phyloP scores from a whole-genome alignment of 257 asterid species.

The Cynanchum wilfordii region DNA sequence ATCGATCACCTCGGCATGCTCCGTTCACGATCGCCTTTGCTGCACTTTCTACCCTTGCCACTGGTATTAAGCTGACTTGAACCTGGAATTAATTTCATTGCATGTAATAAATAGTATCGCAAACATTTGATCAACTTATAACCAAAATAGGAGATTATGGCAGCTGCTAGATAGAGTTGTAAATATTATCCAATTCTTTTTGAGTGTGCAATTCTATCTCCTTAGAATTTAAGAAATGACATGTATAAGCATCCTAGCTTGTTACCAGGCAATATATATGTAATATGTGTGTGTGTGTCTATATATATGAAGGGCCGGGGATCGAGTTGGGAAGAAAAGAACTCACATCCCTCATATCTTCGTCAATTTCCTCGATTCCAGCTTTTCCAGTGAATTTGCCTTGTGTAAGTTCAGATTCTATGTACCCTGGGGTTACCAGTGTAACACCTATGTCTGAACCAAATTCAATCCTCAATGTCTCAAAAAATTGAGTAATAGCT shows the following conservation, averaged over 20 bases:
- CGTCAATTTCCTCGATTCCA: slow-evolving; percentile 44
- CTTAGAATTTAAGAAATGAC: no score
- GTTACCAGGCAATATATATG: no score
- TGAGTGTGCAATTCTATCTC: no score
- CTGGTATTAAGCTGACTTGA: slow-evolving; percentile 20
- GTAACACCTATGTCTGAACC: slow-evolving; percentile 54
- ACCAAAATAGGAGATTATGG: no score
- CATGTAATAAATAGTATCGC: neutral
- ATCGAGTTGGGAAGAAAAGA: neutral
- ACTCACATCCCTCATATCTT: slow-evolving; percentile 61
- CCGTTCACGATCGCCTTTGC: slow-evolving; percentile 28
- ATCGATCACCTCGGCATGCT: slow-evolving; percentile 31
- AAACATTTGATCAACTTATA: no score
- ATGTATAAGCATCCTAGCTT: no score
- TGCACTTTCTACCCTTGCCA: slow-evolving; percentile 17
- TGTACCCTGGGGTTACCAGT: slow-evolving; percentile 55
- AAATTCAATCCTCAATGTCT: slow-evolving; percentile 57
- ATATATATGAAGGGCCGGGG: neutral
- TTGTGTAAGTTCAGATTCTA: slow-evolving; percentile 67
- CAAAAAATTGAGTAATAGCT: slow-evolving; percentile 65
- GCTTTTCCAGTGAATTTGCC: slow-evolving; percentile 51
- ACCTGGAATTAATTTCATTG: slow-evolving; percentile 17
- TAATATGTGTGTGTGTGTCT: no score
- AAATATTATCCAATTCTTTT: no score
- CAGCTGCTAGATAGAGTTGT: no score